phyloP scores from a whole-genome alignment of 2,329 filamentous ascomycete species.

The Penicillium decumbens region DNA sequence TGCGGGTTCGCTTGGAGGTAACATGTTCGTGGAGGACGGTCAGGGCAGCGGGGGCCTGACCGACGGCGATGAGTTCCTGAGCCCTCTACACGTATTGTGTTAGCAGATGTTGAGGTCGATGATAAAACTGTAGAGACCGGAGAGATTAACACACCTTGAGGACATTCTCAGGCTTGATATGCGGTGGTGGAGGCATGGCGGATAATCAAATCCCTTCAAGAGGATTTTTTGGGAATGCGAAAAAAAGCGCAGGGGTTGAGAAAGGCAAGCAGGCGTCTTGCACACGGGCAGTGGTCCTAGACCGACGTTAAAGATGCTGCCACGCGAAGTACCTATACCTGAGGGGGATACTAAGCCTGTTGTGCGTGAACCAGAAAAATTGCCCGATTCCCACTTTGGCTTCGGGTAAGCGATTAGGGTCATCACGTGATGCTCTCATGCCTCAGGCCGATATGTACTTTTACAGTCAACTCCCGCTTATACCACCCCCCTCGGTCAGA shows the following conservation, averaged over 20 bases:
- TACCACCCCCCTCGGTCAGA: too few relatives aligned
- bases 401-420: slow-evolving; percentile 34
- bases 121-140: background rate
- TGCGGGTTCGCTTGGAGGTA: slow-evolving; percentile 94
- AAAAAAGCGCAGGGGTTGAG: background rate
- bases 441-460: slow-evolving; percentile 3
- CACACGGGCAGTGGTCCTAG: slow-evolving; percentile 31
- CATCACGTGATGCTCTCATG: slow-evolving; percentile 27
- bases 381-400: slow-evolving; percentile 26
- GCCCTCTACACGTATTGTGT: slow-evolving; percentile 58
- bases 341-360: slow-evolving; percentile 28
- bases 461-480: too few relatives aligned
- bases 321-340: slow-evolving; percentile 34
- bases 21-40: slow-evolving; percentile 98
- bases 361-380: slow-evolving; percentile 37
- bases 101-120: slow-evolving; percentile 3
- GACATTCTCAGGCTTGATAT: slow-evolving; percentile 98
- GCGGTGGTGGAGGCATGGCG: slow-evolving; percentile 86
- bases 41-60: slow-evolving; percentile 85
- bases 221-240: slow-evolving; percentile 12
- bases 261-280: slow-evolving; percentile 17
- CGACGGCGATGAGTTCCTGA: slow-evolving; percentile 96
- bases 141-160: slow-evolving; percentile 59
- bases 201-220: slow-evolving; percentile 32
- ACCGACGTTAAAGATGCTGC: slow-evolving; percentile 31